These are phyloP conservation scores for Penicillium sp. DNA, from an alignment of 2,329 filamentous ascomycete genomes.

Conservation along the genomic window DNA sequence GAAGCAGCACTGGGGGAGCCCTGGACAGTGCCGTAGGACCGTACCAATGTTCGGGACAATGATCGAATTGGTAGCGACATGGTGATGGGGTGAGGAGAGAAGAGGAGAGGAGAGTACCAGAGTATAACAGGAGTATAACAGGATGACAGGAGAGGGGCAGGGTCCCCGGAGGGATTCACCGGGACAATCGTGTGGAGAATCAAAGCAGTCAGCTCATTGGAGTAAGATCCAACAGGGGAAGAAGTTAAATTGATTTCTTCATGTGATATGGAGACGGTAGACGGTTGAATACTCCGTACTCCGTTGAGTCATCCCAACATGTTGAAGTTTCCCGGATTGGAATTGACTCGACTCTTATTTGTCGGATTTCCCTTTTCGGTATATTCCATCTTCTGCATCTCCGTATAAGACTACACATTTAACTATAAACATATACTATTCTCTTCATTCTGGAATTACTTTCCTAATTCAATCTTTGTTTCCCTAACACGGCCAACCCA, in stretches of 20 bases:
- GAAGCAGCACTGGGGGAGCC: slow-evolving; percentile 26
- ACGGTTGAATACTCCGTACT: neutral
- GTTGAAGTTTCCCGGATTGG: neutral
- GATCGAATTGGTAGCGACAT: slow-evolving; percentile 28
- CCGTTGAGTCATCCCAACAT: neutral
- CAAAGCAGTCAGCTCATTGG: neutral
- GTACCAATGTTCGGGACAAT: slow-evolving; percentile 23
- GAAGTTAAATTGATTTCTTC: neutral
- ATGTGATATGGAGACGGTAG: neutral
- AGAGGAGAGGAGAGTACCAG: neutral
- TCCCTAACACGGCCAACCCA: too few species aligned
- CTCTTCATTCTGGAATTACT: neutral
- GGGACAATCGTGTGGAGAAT: neutral
- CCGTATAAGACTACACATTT: neutral
- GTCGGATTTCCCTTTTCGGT: neutral
- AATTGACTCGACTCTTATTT: neutral
- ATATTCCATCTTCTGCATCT: neutral
- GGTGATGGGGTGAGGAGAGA: neutral
- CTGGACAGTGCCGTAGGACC: slow-evolving; percentile 36
- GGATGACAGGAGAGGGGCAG: neutral
- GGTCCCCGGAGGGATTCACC: neutral
- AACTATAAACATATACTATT: neutral
- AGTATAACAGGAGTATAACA: neutral
- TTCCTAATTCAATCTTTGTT: neutral
- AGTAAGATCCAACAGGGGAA: neutral